Base-by-base conservation (phyloP, 2,329 filamentous ascomycete species). In the Sporothrix phasma region DNA sequence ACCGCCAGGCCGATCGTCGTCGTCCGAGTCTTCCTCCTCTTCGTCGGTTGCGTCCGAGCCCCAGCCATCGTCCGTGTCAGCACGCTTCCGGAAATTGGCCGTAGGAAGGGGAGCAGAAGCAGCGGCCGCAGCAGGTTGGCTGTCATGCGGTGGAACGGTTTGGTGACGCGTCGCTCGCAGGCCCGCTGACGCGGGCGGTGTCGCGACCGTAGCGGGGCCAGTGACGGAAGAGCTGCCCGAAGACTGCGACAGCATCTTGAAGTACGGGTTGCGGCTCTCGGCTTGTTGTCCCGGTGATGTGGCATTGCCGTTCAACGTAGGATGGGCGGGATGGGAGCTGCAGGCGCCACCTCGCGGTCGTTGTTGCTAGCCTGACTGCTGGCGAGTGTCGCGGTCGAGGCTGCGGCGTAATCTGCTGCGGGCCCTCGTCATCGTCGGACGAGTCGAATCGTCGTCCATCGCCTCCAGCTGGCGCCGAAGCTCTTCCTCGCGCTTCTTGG, bases 261-360 rank as follows among this genome's bases (percentile, higher is more conserved):
- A 91, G 79, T 96, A 99, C 2, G 94, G 94, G 73, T 97, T 97
- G 74, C 90, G 93, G 71, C 91, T 96, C 75, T 96, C 90, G 1
- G 81, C 68, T 90, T 87, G 5, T 80, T 43, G 13, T 67, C 68
- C 77, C 3, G 81, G 79, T 53, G 84, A 80, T 64, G 81, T 81
- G 80, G 79, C 19, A 83, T 77, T 31, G 80, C 76, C 29, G 82
- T 80, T 59, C 1, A 58, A 76, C 1, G 81, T 72, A 10, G 63
- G 43, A 61, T 51, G 0, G 65, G 41, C 1, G 64, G 41, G 4
- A 53, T 46, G 15, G 65, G 64, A 29, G 82, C 76, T 24, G 76
- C 72, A n/a, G 78, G 75, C 3, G 80, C 76, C 4, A 81, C 79
- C 31, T 85, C 83, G 10, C 80, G 72, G 70, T 85, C 83, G 66